Conservation (phyloP, 176 grass and related monocot genomes). For the Chrysopogon serrulatus region DNA sequence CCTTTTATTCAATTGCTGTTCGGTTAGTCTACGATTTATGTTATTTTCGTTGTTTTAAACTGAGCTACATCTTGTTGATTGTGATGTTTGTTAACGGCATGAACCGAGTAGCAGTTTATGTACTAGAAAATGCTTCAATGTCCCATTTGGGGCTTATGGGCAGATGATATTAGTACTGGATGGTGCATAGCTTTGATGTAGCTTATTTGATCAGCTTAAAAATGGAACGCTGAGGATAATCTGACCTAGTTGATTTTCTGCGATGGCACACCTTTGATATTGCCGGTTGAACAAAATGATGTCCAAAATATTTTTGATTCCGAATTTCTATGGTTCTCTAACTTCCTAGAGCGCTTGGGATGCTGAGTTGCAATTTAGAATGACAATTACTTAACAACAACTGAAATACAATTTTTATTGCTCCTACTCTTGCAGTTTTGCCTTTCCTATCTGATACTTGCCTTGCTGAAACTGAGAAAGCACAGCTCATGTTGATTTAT, state of each 20-base stretch:
- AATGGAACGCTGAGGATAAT: not conserved
- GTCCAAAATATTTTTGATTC: not conserved
- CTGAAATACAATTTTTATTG: not conserved
- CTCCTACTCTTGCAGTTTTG: not conserved
- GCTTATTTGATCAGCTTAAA: not conserved
- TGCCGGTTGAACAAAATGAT: not conserved
- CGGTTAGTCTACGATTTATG: not conserved
- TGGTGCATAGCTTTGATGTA: not conserved
- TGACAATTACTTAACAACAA: not conserved
- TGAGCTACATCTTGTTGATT: not conserved
- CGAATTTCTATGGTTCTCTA: not conserved
- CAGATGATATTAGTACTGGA: not conserved
- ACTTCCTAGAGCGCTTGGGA: not conserved
- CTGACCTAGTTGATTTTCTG: not conserved
- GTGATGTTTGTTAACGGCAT: not conserved
- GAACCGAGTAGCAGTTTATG: not conserved
- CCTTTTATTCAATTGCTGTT: not conserved
- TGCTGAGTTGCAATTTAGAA: not conserved
- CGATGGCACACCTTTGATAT: not conserved
- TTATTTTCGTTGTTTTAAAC: not conserved
- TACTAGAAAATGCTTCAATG: not conserved
- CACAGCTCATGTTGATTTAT: not conserved
- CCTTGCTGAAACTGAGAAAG: not conserved
- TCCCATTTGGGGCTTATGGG: not conserved
- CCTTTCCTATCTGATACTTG: constrained; percentile 17